Conservation (phyloP, 148 eudicot species). For the Pouteria glomerata region DNA sequence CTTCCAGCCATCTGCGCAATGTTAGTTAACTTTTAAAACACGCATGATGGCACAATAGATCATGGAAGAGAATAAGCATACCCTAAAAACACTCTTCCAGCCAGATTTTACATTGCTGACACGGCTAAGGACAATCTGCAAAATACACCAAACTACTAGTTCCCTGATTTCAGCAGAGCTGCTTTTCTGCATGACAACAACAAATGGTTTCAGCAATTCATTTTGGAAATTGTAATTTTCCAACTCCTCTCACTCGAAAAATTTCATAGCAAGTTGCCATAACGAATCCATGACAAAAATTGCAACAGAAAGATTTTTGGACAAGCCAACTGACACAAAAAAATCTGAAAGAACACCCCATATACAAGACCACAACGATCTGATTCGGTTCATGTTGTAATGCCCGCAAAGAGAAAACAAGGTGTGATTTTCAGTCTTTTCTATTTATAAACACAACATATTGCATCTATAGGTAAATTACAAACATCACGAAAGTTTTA, state of each 20-base stretch:
- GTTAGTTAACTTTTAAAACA: too few relatives aligned
- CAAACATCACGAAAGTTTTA: background rate
- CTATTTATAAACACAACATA: background rate
- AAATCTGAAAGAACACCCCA: constrained; percentile 99
- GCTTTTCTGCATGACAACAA: constrained; percentile 91
- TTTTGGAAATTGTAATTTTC: constrained; percentile 98
- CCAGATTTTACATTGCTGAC: constrained; percentile 96
- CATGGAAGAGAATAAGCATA: constrained; percentile 21
- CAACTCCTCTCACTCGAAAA: constrained; percentile 96
- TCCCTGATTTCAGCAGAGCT: constrained; percentile 88
- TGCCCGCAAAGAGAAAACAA: constrained; percentile 74
- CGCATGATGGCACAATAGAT: too few relatives aligned
- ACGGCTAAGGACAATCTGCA: constrained; percentile 97
- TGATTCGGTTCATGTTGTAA: constrained; percentile 96
- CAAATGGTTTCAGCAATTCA: constrained; percentile 95
- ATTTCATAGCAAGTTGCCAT: constrained; percentile 98
- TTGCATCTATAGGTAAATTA: background rate
- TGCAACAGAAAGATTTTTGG: constrained; percentile 96
- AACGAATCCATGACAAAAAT: constrained; percentile 99
- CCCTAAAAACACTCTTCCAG: constrained; percentile 98
- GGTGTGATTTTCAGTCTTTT: constrained; percentile 12
- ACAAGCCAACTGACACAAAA: constrained; percentile 94
- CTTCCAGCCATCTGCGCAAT: too few relatives aligned
- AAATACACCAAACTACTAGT: constrained; percentile 92
- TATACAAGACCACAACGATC: constrained; percentile 98